These are phyloP conservation scores for Wickerhamiella sergipiensis DNA, from an alignment of 805 yeast genomes.

Conservation along the genomic window DNA sequence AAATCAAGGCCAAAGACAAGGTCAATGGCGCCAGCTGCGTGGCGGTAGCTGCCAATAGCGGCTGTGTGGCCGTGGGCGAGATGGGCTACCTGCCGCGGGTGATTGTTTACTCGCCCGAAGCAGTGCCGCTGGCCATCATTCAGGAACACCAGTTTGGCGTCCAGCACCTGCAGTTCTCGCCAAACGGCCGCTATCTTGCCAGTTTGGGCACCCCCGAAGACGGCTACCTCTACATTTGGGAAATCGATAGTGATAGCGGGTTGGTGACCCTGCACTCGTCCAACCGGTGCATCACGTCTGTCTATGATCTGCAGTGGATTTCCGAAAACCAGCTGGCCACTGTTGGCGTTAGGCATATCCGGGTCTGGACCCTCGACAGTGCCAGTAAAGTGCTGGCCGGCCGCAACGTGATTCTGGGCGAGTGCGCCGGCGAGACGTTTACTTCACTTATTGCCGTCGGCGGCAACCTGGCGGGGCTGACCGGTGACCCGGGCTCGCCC, in stretches of 20 bases:
- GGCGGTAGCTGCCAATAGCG: slow-evolving; percentile 43
- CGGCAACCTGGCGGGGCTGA: slow-evolving; percentile 18
- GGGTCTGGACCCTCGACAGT: slow-evolving; percentile 41
- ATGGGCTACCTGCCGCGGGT: slow-evolving; percentile 56
- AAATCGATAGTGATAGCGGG: slow-evolving; percentile 21
- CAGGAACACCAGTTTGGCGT: slow-evolving; percentile 58
- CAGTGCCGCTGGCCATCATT: slow-evolving; percentile 39
- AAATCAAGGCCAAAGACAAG: slow-evolving; percentile 20
- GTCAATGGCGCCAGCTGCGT: slow-evolving; percentile 27
- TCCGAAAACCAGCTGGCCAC: slow-evolving; percentile 37
- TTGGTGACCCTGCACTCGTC: slow-evolving; percentile 31
- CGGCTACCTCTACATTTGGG: slow-evolving; percentile 56
- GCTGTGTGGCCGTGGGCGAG: slow-evolving; percentile 54
- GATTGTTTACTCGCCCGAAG: slow-evolving; percentile 24
- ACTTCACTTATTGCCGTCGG: slow-evolving; percentile 28
- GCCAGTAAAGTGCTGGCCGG: slow-evolving; percentile 33
- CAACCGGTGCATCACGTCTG: slow-evolving; percentile 49
- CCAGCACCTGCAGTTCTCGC: slow-evolving; percentile 40
- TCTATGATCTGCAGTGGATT: slow-evolving; percentile 45
- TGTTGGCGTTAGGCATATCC: slow-evolving; percentile 46
- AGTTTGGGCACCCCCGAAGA: slow-evolving; percentile 59
- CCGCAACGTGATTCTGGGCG: slow-evolving; percentile 43
- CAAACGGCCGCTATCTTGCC: slow-evolving; percentile 40
- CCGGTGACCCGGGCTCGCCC: slow-evolving; percentile 20
- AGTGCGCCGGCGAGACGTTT: slow-evolving; percentile 36